These are phyloP conservation scores for Myotisia sp. DNA, from an alignment of 2,329 filamentous ascomycete species.

Conservation along the genomic window DNA sequence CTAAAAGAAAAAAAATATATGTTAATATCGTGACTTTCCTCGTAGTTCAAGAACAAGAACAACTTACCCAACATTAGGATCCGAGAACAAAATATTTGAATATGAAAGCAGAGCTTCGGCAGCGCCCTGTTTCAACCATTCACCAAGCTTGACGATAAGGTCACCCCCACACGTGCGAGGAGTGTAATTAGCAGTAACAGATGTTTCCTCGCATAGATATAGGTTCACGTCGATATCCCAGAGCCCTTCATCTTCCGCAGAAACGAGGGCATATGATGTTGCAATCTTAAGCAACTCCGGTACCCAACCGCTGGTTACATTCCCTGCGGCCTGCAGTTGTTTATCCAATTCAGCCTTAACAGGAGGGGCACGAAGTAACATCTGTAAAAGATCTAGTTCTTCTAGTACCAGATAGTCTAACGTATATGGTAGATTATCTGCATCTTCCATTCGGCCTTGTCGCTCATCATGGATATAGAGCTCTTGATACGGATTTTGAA, in stretches of 20 bases:
- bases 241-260: constrained; percentile 78
- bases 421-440: constrained; percentile 83
- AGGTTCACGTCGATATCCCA: constrained; percentile 97
- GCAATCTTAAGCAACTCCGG: constrained; percentile 76
- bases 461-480: constrained; percentile 77
- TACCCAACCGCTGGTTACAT: constrained; percentile 60
- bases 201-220: constrained; percentile 87
- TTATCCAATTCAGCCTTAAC: constrained; percentile 80
- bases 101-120: constrained; percentile 67
- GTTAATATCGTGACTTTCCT: constrained; percentile 6
- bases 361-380: constrained; percentile 72
- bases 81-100: constrained; percentile 57
- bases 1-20: constrained; percentile 21
- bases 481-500: constrained; percentile 59
- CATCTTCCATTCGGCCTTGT: constrained; percentile 77
- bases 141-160: constrained; percentile 77
- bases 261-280: constrained; percentile 76
- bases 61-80: constrained; percentile 24
- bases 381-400: constrained; percentile 87
- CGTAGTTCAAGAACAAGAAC: constrained; percentile 1
- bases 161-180: constrained; percentile 86
- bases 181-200: constrained; percentile 90
- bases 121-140: constrained; percentile 67
- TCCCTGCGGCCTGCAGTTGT: constrained; percentile 50
- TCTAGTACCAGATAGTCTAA: constrained; percentile 87